Percentiles rank a stretch among this genome's conserved stretches.
Evolutionary conservation across 2,329 filamentous ascomycete genomes (phyloP).

Genomic region (Alternaria ethzedia): DNA sequence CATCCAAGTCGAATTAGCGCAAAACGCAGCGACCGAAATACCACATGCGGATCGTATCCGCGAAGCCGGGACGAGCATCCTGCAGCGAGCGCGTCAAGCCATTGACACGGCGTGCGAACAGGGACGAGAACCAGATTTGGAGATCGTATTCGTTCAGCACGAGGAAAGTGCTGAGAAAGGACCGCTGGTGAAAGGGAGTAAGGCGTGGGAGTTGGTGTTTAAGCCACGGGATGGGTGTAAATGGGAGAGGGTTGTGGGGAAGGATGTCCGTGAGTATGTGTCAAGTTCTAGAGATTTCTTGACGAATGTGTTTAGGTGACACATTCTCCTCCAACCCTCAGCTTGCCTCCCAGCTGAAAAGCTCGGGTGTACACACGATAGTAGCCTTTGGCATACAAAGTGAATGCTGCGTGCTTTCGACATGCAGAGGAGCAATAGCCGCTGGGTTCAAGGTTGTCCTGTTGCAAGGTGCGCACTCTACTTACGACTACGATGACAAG

Average conservation of each 20-base stretch:
- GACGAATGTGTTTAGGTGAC: background rate
- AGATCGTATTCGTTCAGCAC: background rate
- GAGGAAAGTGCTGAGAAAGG: background rate
- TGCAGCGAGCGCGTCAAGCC: background rate
- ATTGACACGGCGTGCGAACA: background rate
- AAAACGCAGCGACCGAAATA: background rate
- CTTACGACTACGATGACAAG: background rate
- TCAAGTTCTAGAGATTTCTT: background rate
- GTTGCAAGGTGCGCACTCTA: background rate
- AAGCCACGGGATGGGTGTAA: background rate
- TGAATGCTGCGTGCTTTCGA: constrained; percentile 19
- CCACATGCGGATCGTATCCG: background rate
- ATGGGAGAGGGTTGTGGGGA: background rate
- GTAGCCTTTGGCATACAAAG: constrained; percentile 19
- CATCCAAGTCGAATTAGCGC: background rate
- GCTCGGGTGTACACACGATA: background rate
- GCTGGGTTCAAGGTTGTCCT: constrained; percentile 3
- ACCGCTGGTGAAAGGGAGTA: background rate
- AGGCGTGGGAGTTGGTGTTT: background rate
- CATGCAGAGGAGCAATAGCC: constrained; percentile 10
- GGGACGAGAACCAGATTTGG: background rate
- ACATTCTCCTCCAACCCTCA: background rate
- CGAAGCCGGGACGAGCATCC: background rate
- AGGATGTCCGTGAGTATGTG: background rate
- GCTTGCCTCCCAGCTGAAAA: background rate